Base-by-base conservation (phyloP, 352 stramenopile genomes). In the Pelagophyceae sp. region DNA sequence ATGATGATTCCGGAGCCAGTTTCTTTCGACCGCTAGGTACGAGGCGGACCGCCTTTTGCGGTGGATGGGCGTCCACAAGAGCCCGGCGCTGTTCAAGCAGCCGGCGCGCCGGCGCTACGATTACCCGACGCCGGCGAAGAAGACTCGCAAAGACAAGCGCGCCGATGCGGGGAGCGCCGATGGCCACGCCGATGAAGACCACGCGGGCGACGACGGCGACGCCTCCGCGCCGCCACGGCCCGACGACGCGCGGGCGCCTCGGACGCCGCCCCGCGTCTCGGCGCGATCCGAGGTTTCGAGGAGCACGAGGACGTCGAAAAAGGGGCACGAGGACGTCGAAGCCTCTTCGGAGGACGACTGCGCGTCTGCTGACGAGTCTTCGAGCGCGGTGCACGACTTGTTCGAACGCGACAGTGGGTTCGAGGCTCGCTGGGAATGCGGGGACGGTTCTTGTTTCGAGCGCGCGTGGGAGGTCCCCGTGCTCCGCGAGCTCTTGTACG, bases 1-100 rank as follows among this genome's bases (percentile, higher is more conserved):
- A n/a, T n/a, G n/a, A n/a, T n/a, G n/a, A n/a, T n/a, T n/a, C n/a
- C n/a, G n/a, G n/a, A n/a, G n/a, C n/a, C n/a, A n/a, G n/a, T n/a
- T n/a, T n/a, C n/a, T n/a, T n/a, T n/a, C n/a, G n/a, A n/a, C n/a
- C n/a, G n/a, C n/a, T n/a, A n/a, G n/a, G n/a, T 74, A 74, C 67
- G 67, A 74, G 67, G 33, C 37, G 35, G 67, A 74, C 35, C 33
- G 67, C 35, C 67, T 74, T 37, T 3, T 58, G 33, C 67, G 31
- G 35, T 74, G 67, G 67, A n/a, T 37, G 15, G 45, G 45, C 45
- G 45, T 54, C 45, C 11, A 54, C 11, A n/a, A n/a, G n/a, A n/a
- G n/a, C n/a, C 45, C 45, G 11, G 23, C 11, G 45, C 45, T 54
- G 11, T 54, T 54, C 45, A 23, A 54, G 23, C n/a, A n/a, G n/a